These are phyloP conservation scores for Pichia terricola DNA, from an alignment of 1,139 yeast species.

Conservation along the genomic window DNA sequence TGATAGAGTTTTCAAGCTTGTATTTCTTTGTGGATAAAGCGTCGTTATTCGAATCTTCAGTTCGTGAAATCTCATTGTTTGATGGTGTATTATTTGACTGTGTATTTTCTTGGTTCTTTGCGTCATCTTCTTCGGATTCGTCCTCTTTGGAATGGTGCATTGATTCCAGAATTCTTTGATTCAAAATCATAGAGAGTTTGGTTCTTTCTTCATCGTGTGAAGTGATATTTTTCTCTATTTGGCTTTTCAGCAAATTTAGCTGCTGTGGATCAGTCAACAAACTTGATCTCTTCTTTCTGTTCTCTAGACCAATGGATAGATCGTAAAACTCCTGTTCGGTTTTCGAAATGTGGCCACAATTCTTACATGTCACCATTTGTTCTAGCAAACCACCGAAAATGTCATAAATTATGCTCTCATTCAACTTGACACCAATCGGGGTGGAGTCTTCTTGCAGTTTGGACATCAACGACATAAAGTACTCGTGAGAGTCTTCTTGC, in stretches of 20 bases:
- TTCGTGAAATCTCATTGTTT: not conserved
- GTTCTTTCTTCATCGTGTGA: constrained; percentile 15
- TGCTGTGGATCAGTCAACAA: constrained; percentile 20
- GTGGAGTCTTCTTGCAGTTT: constrained; percentile 87
- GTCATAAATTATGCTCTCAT: constrained; percentile 76
- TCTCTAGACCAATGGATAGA: constrained; percentile 61
- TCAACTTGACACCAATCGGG: constrained; percentile 76
- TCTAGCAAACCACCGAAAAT: constrained; percentile 86
- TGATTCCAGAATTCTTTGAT: constrained; percentile 21
- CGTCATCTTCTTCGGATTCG: not conserved
- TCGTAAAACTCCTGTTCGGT: constrained; percentile 94
- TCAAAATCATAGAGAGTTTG: constrained; percentile 21
- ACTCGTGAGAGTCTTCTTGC: constrained; percentile 97
- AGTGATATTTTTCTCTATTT: constrained; percentile 20
- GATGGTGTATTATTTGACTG: not conserved
- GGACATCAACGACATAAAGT: constrained; percentile 82
- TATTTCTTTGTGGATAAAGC: constrained; percentile 26
- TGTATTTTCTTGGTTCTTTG: constrained; percentile 2
- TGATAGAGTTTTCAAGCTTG: constrained; percentile 63
- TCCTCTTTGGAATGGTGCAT: not conserved
- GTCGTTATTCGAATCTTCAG: not conserved
- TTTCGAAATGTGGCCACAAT: constrained; percentile 71
- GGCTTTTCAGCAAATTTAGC: constrained; percentile 18
- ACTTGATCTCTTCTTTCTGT: constrained; percentile 34
- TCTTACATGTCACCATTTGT: constrained; percentile 76